These are phyloP conservation scores for Aspergillus indologenus DNA, from an alignment of 495 filamentous ascomycete genomes.

Conservation along the genomic window DNA sequence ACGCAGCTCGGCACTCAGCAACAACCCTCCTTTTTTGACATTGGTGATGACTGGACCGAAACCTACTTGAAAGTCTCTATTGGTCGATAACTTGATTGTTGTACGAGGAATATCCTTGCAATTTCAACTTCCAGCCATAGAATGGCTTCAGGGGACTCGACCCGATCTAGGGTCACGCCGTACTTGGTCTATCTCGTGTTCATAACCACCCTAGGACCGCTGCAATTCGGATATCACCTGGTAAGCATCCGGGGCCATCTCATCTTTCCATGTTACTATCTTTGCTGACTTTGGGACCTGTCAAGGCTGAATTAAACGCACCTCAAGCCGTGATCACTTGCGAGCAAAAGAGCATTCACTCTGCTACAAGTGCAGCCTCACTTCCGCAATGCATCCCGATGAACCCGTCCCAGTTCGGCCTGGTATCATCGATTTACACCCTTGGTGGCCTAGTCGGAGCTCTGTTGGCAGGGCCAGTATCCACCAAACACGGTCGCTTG, in stretches of 20 bases:
- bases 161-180: conserved; percentile 43
- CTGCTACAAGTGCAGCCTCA: conserved; percentile 27
- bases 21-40: not conserved
- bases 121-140: not conserved
- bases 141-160: conserved; percentile 23
- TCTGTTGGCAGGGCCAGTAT: conserved; percentile 68
- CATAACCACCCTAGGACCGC: conserved; percentile 69
- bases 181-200: conserved; percentile 64
- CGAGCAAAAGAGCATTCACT: conserved; percentile 57
- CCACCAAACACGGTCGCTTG: conserved; percentile 69
- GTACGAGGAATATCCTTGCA: not conserved
- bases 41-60: not conserved
- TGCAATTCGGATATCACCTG: conserved; percentile 93
- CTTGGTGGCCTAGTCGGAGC: conserved; percentile 85
- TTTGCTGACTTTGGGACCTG: conserved; percentile 15
- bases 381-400: conserved; percentile 81
- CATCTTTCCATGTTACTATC: not conserved
- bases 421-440: conserved; percentile 87
- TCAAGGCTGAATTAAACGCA: conserved; percentile 88
- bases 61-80: not conserved
- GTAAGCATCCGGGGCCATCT: conserved; percentile 42
- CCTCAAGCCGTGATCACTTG: conserved; percentile 88
- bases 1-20: not conserved
- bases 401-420: conserved; percentile 69
- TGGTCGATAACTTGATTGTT: not conserved